Percentiles rank a stretch among this genome's conserved stretches.
Evolutionary conservation across 352 stramenopile genomes (phyloP).

Genomic region (Globisporangium camurandrum): DNA sequence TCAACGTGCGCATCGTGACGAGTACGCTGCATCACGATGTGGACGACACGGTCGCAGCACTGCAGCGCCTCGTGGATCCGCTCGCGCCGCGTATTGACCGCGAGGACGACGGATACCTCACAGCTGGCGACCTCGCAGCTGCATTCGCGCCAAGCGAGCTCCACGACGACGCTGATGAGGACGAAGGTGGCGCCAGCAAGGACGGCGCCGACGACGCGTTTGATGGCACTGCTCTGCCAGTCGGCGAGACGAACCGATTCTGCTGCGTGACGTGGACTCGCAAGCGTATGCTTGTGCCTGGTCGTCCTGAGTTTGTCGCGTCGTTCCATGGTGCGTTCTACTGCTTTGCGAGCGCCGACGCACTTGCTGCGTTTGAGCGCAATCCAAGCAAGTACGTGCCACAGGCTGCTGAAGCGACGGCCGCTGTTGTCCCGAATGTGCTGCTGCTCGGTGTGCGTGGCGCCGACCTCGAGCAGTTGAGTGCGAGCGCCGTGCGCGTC

Average conservation of each 20-base stretch:
- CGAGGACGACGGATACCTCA: conserved; percentile 28
- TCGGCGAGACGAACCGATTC: conserved; percentile 50
- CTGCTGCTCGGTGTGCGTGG: conserved; percentile 51
- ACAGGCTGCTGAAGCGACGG: conserved; percentile 13
- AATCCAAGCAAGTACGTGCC: conserved; percentile 43
- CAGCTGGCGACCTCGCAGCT: conserved; percentile 17
- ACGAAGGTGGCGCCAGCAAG: background rate
- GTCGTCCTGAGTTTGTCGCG: conserved; percentile 24
- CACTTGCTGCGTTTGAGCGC: conserved; percentile 38
- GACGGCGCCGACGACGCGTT: background rate
- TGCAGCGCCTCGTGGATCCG: conserved; percentile 29
- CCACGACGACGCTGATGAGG: conserved; percentile 12
- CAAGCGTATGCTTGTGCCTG: conserved; percentile 32
- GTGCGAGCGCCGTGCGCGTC: conserved; percentile 4
- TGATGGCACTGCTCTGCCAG: background rate
- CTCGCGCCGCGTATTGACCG: conserved; percentile 36
- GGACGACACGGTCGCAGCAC: conserved; percentile 20
- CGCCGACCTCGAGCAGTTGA: conserved; percentile 4
- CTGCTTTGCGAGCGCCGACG: conserved; percentile 33
- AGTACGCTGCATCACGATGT: conserved; percentile 5
- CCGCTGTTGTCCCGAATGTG: conserved; percentile 27
- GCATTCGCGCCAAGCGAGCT: conserved; percentile 21
- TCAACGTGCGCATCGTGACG: conserved; percentile 5
- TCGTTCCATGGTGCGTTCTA: conserved; percentile 45
- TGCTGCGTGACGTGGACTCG: conserved; percentile 53